phyloP scores from a whole-genome alignment of 2,329 filamentous ascomycete genomes.

The Microcyclosporella mali region DNA sequence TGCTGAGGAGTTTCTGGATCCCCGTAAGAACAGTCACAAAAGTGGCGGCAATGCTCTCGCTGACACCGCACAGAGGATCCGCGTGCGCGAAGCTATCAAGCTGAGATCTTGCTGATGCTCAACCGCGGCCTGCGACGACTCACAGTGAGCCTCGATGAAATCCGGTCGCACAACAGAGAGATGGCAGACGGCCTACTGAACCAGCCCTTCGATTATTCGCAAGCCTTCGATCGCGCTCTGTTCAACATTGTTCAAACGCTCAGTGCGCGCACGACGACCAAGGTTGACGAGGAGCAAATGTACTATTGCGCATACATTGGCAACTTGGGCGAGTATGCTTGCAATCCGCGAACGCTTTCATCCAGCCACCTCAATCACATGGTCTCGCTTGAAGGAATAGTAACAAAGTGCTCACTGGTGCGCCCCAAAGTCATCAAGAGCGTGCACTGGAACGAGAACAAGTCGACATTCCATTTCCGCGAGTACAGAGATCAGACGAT shows the following conservation, averaged over 20 bases:
- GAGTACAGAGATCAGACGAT: slow-evolving; percentile 97
- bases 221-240: slow-evolving; percentile 84
- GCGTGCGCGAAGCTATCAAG: slow-evolving; percentile 68
- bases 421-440: slow-evolving; percentile 97
- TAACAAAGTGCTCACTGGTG: slow-evolving; percentile 91
- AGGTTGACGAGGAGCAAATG: slow-evolving; percentile 66
- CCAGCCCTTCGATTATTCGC: slow-evolving; percentile 78
- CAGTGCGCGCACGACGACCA: slow-evolving; percentile 66
- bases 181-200: slow-evolving; percentile 74
- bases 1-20: slow-evolving; percentile 90
- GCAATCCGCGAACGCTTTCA: slow-evolving; percentile 87
- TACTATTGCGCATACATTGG: slow-evolving; percentile 98
- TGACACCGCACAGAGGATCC: slow-evolving; percentile 45
- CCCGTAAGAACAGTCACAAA: slow-evolving; percentile 57
- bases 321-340: slow-evolving; percentile 89
- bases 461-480: slow-evolving; percentile 77
- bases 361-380: slow-evolving; percentile 90
- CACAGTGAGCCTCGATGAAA: slow-evolving; percentile 70
- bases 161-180: slow-evolving; percentile 77
- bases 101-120: slow-evolving; percentile 75
- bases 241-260: slow-evolving; percentile 81
- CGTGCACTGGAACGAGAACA: slow-evolving; percentile 88
- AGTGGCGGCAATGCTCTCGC: not conserved
- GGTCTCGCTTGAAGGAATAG: slow-evolving; percentile 95
- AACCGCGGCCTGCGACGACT: slow-evolving; percentile 56